These are phyloP conservation scores for Aspergillus ustus DNA, from an alignment of 2,329 filamentous ascomycete genomes.

Conservation along the genomic window DNA sequence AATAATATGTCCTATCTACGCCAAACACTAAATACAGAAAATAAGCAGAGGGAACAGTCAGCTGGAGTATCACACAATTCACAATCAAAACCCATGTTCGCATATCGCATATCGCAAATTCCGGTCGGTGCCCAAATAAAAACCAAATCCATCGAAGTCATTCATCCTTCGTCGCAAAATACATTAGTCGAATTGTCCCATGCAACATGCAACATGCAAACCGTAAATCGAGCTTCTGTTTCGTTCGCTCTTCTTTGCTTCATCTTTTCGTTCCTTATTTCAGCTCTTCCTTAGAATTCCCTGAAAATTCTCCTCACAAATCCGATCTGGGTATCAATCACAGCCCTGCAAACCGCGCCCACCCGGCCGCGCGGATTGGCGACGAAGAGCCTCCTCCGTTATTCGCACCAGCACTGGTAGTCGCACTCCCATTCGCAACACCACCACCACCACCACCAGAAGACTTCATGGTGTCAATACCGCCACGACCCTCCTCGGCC, in stretches of 20 bases:
- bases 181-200: neutral
- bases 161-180: conserved; percentile 3
- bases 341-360: conserved; percentile 52
- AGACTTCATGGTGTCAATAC: conserved; percentile 24
- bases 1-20: conserved; percentile 20
- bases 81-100: conserved; percentile 1
- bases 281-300: neutral
- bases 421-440: neutral
- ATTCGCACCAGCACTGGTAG: neutral
- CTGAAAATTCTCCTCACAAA: neutral
- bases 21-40: conserved; percentile 14
- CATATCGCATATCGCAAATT: conserved; percentile 10
- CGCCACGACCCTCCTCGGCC: conserved; percentile 50
- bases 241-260: no score
- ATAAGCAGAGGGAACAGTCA: conserved; percentile 8
- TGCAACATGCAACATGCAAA: conserved; percentile 5
- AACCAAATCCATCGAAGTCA: neutral
- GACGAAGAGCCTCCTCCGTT: conserved; percentile 12
- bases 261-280: neutral
- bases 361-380: conserved; percentile 47
- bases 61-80: conserved; percentile 14
- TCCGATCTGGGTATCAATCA: conserved; percentile 27
- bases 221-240: neutral
- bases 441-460: neutral
- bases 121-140: no score